phyloP scores from a whole-genome alignment of 2,329 filamentous ascomycete genomes.

The Sclerotinia nivalis region DNA sequence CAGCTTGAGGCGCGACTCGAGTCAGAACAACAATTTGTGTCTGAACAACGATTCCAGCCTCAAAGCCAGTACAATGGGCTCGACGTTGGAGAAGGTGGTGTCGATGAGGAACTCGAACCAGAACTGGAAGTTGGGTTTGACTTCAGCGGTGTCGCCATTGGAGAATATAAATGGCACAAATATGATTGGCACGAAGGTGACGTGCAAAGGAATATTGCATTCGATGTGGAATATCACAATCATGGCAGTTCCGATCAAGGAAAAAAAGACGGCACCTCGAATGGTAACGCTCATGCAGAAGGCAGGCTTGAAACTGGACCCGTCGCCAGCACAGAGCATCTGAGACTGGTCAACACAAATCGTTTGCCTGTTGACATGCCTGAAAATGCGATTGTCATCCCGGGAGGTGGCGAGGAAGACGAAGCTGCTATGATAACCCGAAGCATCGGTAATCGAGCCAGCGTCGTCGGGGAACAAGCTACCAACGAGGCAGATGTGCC shows the following conservation, averaged over 20 bases:
- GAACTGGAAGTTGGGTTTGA: no score
- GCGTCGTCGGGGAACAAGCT: neutral
- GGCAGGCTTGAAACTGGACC: neutral
- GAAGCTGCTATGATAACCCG: no score
- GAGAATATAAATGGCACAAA: neutral
- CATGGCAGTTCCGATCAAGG: neutral
- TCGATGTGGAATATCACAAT: neutral
- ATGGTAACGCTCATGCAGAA: neutral
- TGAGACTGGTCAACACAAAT: neutral
- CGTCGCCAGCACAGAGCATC: neutral
- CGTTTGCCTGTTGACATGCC: neutral
- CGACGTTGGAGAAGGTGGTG: neutral
- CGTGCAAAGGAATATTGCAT: rapidly evolving
- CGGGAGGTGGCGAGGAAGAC: neutral
- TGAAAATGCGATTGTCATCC: neutral
- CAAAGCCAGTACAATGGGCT: neutral
- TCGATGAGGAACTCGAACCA: neutral
- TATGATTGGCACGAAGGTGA: no score
- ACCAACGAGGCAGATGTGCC: no score
- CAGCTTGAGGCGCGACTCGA: neutral
- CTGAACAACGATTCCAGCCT: no score
- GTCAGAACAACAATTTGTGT: neutral
- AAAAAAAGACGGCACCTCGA: neutral
- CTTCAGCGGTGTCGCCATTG: no score
- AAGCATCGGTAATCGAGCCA: neutral